A percentile compares a stretch with the other conserved stretches of the same genome.
Conservation (phyloP, 1,139 yeast species). For the Pichia sp. region DNA sequence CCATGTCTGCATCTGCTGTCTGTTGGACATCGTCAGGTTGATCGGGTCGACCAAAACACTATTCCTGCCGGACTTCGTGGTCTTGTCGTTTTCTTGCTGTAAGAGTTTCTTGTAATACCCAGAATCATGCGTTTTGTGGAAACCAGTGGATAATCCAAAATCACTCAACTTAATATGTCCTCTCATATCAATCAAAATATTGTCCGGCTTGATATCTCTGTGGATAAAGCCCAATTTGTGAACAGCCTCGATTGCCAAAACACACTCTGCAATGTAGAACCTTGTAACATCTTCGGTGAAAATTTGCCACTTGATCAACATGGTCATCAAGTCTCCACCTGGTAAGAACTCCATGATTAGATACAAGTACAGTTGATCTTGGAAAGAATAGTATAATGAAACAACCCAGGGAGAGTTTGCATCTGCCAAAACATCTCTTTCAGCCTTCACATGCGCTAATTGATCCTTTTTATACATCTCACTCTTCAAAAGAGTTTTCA, state of each 20-base stretch:
- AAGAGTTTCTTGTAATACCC: constrained; percentile 68
- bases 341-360: constrained; percentile 82
- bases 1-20: constrained; percentile 99
- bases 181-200: constrained; percentile 70
- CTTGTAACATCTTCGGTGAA: constrained; percentile 82
- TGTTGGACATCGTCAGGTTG: constrained; percentile 88
- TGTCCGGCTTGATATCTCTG: constrained; percentile 77
- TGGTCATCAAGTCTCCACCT: constrained; percentile 84
- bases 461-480: constrained; percentile 85
- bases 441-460: constrained; percentile 79
- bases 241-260: constrained; percentile 75
- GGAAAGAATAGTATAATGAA: constrained; percentile 74
- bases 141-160: constrained; percentile 81
- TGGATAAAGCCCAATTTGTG: constrained; percentile 78
- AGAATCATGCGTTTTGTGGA: constrained; percentile 80
- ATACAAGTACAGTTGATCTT: constrained; percentile 69
- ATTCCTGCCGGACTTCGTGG: constrained; percentile 44
- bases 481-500: constrained; percentile 72
- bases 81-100: constrained; percentile 46
- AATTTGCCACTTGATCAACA: constrained; percentile 82
- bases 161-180: constrained; percentile 78
- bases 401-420: constrained; percentile 89
- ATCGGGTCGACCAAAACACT: constrained; percentile 93
- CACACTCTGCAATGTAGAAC: constrained; percentile 85
- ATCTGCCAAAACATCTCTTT: constrained; percentile 80